Evolutionary conservation across 2,329 filamentous ascomycete species (phyloP).

Genomic region (Fusarium mundagurra): DNA sequence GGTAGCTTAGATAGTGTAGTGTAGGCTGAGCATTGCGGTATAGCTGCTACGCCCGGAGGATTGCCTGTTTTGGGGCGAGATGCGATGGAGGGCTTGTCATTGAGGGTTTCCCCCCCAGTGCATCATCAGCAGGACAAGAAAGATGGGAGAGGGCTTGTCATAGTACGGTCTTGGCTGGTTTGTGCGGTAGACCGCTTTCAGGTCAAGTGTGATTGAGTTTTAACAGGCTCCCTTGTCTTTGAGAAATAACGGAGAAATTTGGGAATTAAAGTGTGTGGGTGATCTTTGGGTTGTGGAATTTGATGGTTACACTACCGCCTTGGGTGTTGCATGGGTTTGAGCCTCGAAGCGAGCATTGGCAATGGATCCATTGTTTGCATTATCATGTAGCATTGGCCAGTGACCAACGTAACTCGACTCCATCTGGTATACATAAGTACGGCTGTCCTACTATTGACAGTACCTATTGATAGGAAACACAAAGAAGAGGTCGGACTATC

Average conservation of each 20-base stretch:
- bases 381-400: background rate
- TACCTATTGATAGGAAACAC: conserved; percentile 4
- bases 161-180: conserved; percentile 19
- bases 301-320: conserved; percentile 15
- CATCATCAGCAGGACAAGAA: conserved; percentile 25
- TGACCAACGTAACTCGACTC: background rate
- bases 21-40: background rate
- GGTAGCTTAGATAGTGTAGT: conserved; percentile 35
- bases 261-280: background rate
- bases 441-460: conserved; percentile 10
- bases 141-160: background rate
- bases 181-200: background rate
- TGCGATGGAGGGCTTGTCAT: conserved; percentile 35
- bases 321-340: conserved; percentile 27
- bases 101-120: background rate
- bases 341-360: conserved; percentile 30
- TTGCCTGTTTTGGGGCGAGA: conserved; percentile 38
- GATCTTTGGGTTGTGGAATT: background rate
- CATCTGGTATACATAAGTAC: background rate
- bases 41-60: conserved; percentile 36
- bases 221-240: background rate
- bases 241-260: background rate
- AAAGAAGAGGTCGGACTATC: background rate
- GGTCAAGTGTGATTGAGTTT: background rate
- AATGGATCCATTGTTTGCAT: conserved; percentile 3